Evolutionary conservation across 371 early-diverging fungal species (phyloP).

Genomic region (Haplosporangium sp.): DNA sequence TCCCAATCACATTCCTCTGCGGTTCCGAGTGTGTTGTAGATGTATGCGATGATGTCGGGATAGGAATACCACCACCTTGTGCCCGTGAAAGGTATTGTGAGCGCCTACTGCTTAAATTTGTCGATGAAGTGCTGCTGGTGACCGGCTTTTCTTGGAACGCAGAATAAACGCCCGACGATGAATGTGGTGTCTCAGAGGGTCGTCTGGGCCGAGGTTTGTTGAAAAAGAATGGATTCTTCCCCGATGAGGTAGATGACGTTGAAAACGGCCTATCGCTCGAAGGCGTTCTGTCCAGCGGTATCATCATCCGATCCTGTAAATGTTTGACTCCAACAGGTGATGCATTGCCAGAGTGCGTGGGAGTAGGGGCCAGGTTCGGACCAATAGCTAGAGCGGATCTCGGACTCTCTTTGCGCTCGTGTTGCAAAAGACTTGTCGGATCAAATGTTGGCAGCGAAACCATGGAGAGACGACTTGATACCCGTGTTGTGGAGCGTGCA

Average conservation of each 20-base stretch:
- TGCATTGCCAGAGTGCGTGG: conserved; percentile 11
- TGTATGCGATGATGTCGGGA: conserved; percentile 5
- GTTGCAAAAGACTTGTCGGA: conserved; percentile 33
- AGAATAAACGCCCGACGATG: not conserved
- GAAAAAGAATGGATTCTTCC: conserved; percentile 50
- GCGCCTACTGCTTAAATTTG: conserved; percentile 33
- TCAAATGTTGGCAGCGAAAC: conserved; percentile 42
- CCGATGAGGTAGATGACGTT: conserved; percentile 32
- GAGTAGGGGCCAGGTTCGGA: not conserved
- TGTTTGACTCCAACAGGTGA: conserved; percentile 13
- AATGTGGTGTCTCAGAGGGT: conserved; percentile 29
- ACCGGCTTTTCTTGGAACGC: conserved; percentile 1
- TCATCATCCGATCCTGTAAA: conserved; percentile 23
- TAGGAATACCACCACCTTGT: conserved; percentile 25
- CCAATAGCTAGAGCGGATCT: conserved; percentile 3
- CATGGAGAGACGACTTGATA: conserved; percentile 48
- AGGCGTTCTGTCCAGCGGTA: conserved; percentile 45
- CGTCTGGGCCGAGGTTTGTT: conserved; percentile 38
- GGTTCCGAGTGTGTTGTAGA: conserved; percentile 9
- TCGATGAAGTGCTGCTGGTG: conserved; percentile 10
- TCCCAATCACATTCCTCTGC: conserved; percentile 14
- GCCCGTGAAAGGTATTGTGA: conserved; percentile 46
- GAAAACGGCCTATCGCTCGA: conserved; percentile 32
- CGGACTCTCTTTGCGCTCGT: conserved; percentile 26
- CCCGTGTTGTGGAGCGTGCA: conserved; percentile 28